Base-by-base conservation (phyloP, 768 basidiomycete genomes). In the Suillus variegatus region DNA sequence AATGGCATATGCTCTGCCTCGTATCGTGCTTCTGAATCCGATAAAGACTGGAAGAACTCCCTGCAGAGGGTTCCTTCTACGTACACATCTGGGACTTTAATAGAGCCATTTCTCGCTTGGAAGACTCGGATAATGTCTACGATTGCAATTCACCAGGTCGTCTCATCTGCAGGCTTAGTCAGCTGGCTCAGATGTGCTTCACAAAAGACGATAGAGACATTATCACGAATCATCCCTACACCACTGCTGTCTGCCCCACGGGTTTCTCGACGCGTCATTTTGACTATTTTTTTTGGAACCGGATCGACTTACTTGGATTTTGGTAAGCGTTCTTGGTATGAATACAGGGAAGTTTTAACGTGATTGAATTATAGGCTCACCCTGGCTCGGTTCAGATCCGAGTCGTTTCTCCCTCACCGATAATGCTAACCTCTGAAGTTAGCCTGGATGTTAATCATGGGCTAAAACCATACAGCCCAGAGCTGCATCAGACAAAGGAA, bases 1-100 rank as follows among this genome's bases (percentile, higher is more conserved):
- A 36, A 56, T 56, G 55, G n/a, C 55, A 13, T 38, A 38, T 56
- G 55, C 55, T 14, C 55, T 56, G 4, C 55, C 55, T 56, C 55
- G 32, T 13, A 22, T 57, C 7, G 14, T 22, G 14, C 36, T 5
- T n/a, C 36, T 16, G n/a, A 36, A 57, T n/a, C 56, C 8, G 56
- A 38, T n/a, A 57, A 36, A 57, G 36, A 22, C n/a, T 57, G 36
- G 56, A 57, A 22, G 36, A 14, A 22, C 36, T 55, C 18, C n/a
- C 36, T 2, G 1, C 6, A 1, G n/a, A 38, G 12, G 55, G 36
- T 57, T 20, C 1, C 36, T 57, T 57, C 36, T 57, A 57, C 7
- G n/a, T 22, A 13, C 55, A 57, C n/a, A 38, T 57, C n/a, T 38
- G 55, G 55, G 55, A 57, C 13, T 38, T 57, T 3, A 57, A 38